Conservation (phyloP, 192 early-diverging fungal genomes). For the Coemansia sp. region DNA sequence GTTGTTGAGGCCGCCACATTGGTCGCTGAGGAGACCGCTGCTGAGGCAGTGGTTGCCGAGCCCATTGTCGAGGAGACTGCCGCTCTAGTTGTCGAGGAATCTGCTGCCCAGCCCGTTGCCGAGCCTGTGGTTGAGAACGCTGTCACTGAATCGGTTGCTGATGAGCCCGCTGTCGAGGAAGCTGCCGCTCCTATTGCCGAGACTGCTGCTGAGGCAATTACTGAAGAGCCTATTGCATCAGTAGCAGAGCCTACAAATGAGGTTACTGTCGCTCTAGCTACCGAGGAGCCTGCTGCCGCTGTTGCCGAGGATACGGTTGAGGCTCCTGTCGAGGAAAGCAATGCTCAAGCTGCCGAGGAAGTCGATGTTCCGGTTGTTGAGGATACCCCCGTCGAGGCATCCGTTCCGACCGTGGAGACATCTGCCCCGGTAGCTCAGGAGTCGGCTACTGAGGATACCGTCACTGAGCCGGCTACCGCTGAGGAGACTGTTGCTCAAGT, state of each 20-base stretch:
- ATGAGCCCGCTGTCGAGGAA: not conserved
- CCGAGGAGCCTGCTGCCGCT: not conserved
- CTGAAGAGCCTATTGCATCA: not conserved
- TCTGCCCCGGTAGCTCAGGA: not conserved
- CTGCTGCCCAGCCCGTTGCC: no score
- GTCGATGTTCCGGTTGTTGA: not conserved
- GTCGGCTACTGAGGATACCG: not conserved
- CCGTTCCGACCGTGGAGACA: not conserved
- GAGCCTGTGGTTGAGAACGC: not conserved
- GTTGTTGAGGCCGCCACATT: not conserved
- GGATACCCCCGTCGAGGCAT: not conserved
- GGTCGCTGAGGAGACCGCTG: not conserved
- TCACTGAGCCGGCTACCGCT: no score
- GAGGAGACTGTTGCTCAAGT: no score
- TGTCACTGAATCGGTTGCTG: not conserved
- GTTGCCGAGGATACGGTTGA: not conserved
- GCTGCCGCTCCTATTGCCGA: not conserved
- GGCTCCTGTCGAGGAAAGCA: not conserved
- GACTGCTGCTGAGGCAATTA: not conserved
- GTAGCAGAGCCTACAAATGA: not conserved
- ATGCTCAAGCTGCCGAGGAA: not conserved
- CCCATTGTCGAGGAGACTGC: conserved; percentile 6
- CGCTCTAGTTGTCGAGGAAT: not conserved
- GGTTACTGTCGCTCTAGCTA: not conserved
- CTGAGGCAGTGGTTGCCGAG: conserved; percentile 2